These are phyloP conservation scores for Clonostachys byssicola DNA, from an alignment of 2,329 filamentous ascomycete genomes.

Conservation along the genomic window DNA sequence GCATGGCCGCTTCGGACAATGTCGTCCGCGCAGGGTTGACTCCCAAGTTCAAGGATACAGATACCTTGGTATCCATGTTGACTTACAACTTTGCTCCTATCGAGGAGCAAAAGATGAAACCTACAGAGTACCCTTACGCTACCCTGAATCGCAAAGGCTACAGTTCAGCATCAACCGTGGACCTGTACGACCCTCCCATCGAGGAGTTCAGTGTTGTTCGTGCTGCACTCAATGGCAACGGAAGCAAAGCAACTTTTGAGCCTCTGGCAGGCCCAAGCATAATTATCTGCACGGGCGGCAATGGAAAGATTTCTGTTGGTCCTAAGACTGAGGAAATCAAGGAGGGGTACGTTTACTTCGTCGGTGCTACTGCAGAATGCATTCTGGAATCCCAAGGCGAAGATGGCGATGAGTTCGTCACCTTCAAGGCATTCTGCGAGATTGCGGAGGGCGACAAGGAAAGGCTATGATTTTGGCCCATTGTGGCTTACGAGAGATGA, in stretches of 20 bases:
- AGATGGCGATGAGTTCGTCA: slow-evolving; percentile 69
- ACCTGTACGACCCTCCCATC: slow-evolving; percentile 91
- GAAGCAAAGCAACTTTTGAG: slow-evolving; percentile 85
- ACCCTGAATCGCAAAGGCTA: slow-evolving; percentile 81
- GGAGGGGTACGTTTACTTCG: slow-evolving; percentile 74
- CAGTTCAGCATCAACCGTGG: slow-evolving; percentile 66
- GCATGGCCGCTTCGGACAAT: slow-evolving; percentile 99
- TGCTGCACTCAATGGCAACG: slow-evolving; percentile 59
- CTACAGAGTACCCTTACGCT: slow-evolving; percentile 79
- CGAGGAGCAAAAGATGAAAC: slow-evolving; percentile 88
- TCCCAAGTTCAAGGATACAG: slow-evolving; percentile 96
- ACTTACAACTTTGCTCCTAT: slow-evolving; percentile 96
- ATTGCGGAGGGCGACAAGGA: slow-evolving; percentile 43
- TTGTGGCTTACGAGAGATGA: background rate
- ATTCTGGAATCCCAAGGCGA: slow-evolving; percentile 65
- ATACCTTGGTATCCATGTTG: slow-evolving; percentile 83
- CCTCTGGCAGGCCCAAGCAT: slow-evolving; percentile 85
- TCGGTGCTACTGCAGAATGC: slow-evolving; percentile 82
- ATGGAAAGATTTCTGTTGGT: slow-evolving; percentile 81
- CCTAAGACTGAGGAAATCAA: slow-evolving; percentile 72
- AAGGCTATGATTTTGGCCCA: slow-evolving; percentile 14
- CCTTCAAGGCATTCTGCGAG: slow-evolving; percentile 94
- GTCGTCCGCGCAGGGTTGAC: slow-evolving; percentile 97
- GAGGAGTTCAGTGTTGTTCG: slow-evolving; percentile 92
- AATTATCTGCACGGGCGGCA: slow-evolving; percentile 81